Evolutionary conservation across 352 stramenopile species (phyloP).

Genomic region (Globisporangium canariense): DNA sequence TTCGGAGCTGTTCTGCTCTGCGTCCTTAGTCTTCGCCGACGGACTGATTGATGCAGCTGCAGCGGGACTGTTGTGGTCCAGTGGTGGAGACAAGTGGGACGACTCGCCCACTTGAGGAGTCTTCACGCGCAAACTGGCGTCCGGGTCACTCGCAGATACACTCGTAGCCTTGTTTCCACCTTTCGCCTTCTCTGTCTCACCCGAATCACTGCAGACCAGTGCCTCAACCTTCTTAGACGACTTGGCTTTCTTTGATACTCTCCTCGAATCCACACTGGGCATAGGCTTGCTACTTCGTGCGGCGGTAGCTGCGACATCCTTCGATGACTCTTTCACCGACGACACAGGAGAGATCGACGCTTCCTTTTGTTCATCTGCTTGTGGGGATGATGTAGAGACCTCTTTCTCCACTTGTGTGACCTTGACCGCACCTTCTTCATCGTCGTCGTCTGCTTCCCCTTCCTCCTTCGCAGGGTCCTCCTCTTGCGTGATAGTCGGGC

Average conservation of each 20-base stretch:
- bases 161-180: not conserved
- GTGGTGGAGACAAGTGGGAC: conserved; percentile 47
- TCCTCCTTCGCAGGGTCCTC: conserved; percentile 7
- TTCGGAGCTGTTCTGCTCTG: conserved; percentile 3
- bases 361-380: conserved; percentile 18
- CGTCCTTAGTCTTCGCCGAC: conserved; percentile 46
- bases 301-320: not conserved
- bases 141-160: not conserved
- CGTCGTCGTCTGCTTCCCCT: conserved; percentile 6
- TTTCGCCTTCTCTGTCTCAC: conserved; percentile 3
- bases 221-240: not conserved
- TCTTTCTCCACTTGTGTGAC: not conserved
- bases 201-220: not conserved
- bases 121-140: conserved; percentile 41
- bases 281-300: not conserved
- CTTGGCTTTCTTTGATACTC: conserved; percentile 5
- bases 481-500: conserved; percentile 13
- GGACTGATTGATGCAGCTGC: conserved; percentile 47
- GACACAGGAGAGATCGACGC: conserved; percentile 19
- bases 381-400: not conserved
- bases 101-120: conserved; percentile 37
- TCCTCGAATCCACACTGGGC: not conserved
- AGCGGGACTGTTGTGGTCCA: conserved; percentile 41
- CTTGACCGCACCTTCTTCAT: conserved; percentile 9
- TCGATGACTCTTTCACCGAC: conserved; percentile 16